phyloP scores from a whole-genome alignment of 768 basidiomycete species.

The Termitomyces heimii region DNA sequence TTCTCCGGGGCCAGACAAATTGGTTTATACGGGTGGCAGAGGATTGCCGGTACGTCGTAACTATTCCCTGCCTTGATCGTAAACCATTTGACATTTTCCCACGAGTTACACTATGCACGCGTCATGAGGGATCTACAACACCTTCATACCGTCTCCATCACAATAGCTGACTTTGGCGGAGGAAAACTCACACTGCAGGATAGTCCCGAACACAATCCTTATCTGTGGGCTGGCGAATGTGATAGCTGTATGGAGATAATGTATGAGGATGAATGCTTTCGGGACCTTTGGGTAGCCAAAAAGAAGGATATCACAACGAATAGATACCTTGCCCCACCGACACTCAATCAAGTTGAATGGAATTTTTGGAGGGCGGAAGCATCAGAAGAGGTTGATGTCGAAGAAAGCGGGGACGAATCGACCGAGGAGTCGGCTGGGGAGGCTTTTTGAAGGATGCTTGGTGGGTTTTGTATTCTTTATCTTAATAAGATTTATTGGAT shows the following conservation, averaged over 20 bases:
- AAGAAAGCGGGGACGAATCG: conserved; percentile 12
- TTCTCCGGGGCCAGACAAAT: conserved; percentile 16
- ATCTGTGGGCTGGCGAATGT: conserved; percentile 33
- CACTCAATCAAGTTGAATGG: conserved; percentile 25
- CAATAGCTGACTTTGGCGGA: conserved; percentile 20
- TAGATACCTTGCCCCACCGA: conserved; percentile 21
- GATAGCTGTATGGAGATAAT: conserved; percentile 29
- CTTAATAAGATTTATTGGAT: background rate
- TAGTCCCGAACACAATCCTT: conserved; percentile 11
- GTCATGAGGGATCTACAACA: conserved; percentile 15
- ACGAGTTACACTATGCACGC: conserved; percentile 29
- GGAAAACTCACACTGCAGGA: conserved; percentile 15
- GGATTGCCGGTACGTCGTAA: conserved; percentile 26
- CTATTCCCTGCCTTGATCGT: background rate
- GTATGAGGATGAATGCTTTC: conserved; percentile 26
- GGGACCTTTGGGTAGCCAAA: conserved; percentile 21
- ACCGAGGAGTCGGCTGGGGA: background rate
- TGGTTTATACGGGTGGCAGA: conserved; percentile 25
- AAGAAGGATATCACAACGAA: conserved; percentile 19
- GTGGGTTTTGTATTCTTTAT: background rate
- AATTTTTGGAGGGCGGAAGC: conserved; percentile 17
- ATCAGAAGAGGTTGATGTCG: conserved; percentile 12
- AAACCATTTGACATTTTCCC: background rate
- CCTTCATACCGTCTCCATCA: conserved; percentile 25
- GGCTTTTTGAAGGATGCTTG: background rate